phyloP scores from a whole-genome alignment of 805 yeast species.

The Wickerhamomyces bovis region DNA sequence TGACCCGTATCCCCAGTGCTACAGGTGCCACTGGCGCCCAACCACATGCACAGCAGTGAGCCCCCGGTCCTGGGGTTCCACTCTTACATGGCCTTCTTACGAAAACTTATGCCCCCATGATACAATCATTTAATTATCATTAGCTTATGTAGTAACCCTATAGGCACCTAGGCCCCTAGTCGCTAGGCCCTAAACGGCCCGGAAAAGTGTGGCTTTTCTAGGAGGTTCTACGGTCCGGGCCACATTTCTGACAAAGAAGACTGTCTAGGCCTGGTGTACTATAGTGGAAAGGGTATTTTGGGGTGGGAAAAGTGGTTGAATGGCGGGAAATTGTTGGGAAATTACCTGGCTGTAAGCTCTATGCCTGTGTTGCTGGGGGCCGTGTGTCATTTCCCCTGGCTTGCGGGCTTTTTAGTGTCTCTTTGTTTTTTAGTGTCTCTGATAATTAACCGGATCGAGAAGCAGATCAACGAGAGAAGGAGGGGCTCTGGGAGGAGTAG shows the following conservation, averaged over 20 bases:
- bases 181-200: too few relatives aligned
- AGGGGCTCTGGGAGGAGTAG: neutral
- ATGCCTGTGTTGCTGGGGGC: too few relatives aligned
- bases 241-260: constrained; percentile 12
- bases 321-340: too few relatives aligned
- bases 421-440: too few relatives aligned
- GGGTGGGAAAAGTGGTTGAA: neutral
- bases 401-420: too few relatives aligned
- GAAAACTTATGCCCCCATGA: neutral
- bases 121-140: too few relatives aligned
- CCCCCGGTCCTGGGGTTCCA: too few relatives aligned
- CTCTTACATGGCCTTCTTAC: neutral
- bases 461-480: neutral
- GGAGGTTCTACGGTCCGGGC: neutral
- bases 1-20: neutral
- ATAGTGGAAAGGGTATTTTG: neutral
- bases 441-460: neutral
- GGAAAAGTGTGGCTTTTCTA: constrained; percentile 8
- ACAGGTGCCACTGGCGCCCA: constrained; percentile 9
- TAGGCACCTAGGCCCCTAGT: too few relatives aligned
- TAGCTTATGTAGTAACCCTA: too few relatives aligned
- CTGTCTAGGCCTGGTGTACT: neutral
- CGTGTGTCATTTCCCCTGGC: too few relatives aligned
- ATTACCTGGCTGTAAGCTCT: too few relatives aligned
- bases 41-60: constrained; percentile 4